Evolutionary conservation across 345 rosid species (phyloP).

Genomic region (Stellera chamaejasme): DNA sequence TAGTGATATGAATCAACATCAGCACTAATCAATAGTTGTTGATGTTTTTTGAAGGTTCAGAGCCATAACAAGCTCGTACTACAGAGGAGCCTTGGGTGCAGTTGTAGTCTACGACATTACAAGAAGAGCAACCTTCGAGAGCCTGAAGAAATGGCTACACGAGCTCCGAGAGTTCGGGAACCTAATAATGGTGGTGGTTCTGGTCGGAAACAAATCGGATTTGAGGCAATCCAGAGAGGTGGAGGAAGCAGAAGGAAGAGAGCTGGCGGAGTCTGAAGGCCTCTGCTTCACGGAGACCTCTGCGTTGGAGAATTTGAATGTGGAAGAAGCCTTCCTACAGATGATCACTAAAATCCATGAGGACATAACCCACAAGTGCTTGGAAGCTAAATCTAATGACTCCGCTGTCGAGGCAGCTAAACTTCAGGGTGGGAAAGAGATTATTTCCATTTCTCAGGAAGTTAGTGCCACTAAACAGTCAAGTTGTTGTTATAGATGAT

Average conservation of each 20-base stretch:
- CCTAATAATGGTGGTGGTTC: slow-evolving; percentile 54
- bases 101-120: slow-evolving; percentile 72
- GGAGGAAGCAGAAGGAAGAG: slow-evolving; percentile 46
- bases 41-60: slow-evolving; percentile 40
- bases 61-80: slow-evolving; percentile 87
- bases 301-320: slow-evolving; percentile 62
- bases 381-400: slow-evolving; percentile 40
- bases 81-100: slow-evolving; percentile 81
- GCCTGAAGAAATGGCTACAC: slow-evolving; percentile 52
- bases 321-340: slow-evolving; percentile 58
- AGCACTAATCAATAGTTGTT: no score
- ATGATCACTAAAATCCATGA: slow-evolving; percentile 56
- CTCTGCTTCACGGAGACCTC: slow-evolving; percentile 76
- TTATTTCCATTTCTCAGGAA: slow-evolving; percentile 35
- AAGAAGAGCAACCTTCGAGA: slow-evolving; percentile 43
- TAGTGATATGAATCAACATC: no score
- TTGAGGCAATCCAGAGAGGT: slow-evolving; percentile 42
- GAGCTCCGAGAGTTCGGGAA: slow-evolving; percentile 53
- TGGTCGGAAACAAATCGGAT: slow-evolving; percentile 71
- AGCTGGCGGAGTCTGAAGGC: slow-evolving; percentile 48
- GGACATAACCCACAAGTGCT: slow-evolving; percentile 34
- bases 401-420: slow-evolving; percentile 2
- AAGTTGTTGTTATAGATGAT: slow-evolving; percentile 40
- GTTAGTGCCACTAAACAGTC: slow-evolving; percentile 64
- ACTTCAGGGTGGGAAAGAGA: slow-evolving; percentile 46